Evolutionary conservation across 345 rosid genomes (phyloP), one percentile per base, ranked within the genome.

Genomic region (Dovyalis caffra): DNA sequence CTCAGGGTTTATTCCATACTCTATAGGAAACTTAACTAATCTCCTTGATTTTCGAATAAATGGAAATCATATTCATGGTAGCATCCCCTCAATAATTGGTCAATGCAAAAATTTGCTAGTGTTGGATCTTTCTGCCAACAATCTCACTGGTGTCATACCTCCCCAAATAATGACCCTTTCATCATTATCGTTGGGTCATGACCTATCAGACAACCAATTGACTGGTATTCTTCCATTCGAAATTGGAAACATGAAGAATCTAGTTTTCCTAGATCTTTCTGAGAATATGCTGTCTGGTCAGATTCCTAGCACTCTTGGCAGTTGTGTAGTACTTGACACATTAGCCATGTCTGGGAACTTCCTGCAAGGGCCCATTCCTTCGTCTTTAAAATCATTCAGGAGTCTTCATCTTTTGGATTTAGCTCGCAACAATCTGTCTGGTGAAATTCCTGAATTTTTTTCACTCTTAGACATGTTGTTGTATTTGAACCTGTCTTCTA

Each of bases 401-500:
- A 34, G 71, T 43, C 53, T 67, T 43, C 21, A 23, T 23, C 18
- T 43, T 26, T 40, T 67, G 20, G n/a, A 67, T 43, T 5, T 67
- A 8, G 40, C 71, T 67, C 32, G 16, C 29, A 67, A 67, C 33
- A 67, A 26, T 23, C 43, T 67, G 5, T 67, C 71, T 14, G 71
- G 71, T 3, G 26, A 38, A 43, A 67, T 67, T 67, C 71, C 71
- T 12, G 35, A 26, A 14, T 67, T 38, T 67, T 25, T 67, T 3
- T 31, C 32, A 1, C 7, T 14, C 1, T 43, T 67, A 8, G 1
- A 23, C 6, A 9, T 9, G 6, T 9, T 43, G 32, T 21, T 25
- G 20, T 0, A 15, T 15, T 12, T 43, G 21, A 23, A 37, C 21
- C 28, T 67, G n/a, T 38, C 71, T 1, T 43, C 14, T 34, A 67